Base-by-base conservation (phyloP, 192 early-diverging fungal species). In the Coemansia sp. region DNA sequence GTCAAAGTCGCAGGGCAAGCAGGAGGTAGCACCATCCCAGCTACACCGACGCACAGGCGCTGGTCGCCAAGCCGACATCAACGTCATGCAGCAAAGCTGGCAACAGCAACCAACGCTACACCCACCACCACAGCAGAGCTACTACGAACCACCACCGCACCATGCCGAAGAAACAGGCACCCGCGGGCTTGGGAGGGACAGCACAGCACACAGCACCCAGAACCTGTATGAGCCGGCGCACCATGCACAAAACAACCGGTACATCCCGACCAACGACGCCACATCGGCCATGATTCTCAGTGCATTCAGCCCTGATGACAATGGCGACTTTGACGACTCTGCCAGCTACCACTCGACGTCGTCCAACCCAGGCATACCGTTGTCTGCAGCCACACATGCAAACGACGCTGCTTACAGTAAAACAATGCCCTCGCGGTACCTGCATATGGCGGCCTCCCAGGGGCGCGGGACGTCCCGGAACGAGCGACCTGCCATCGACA, bases 281-380 rank as follows among this genome's bases (percentile, higher is more conserved):
- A 63, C 65, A 42, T 34, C 69, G 26, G 55, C 64, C n/a, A 29
- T 70, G 18, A 26, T 43, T 25, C 58, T 43, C 31, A 66, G 55
- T 20, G 61, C 72, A 48, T 80, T 62, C 43, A 62, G 58, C 43
- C 64, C 66, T n/a, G 58, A 66, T 23, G 62, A 68, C 21, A 53
- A 57, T 30, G 64, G 57, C 37, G 75, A 82, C 59, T 75, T 79
- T 71, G 81, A 83, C 49, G 81, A 83, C 59, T 72, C 81, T 34
- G 76, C 77, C 28, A 83, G 81, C 77, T 83, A 83, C 71, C 81
- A 83, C 53, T 83, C 81, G 40, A 79, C 63, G 18, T 72, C 76
- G 20, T 83, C 81, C 6, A 75, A 70, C 61, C 75, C 70, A 1
- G 77, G 67, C 30, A 49, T 63, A 51, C n/a, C 61, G n/a, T 57